phyloP scores from a whole-genome alignment of 495 filamentous ascomycete species.

The Glonium stellatum region DNA sequence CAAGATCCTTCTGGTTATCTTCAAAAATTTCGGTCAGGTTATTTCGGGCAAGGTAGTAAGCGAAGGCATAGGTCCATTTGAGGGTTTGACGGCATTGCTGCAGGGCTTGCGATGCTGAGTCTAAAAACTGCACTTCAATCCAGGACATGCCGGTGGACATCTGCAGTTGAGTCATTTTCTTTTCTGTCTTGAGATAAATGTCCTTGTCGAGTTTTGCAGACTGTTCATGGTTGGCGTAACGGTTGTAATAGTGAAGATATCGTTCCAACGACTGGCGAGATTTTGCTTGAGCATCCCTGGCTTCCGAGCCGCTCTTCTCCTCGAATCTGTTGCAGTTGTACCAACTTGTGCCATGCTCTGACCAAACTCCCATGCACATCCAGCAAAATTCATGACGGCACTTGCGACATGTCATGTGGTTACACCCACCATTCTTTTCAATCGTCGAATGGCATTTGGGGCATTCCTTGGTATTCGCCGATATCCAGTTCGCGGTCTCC shows the following conservation, averaged over 20 bases:
- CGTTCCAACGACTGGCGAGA: conserved; percentile 85
- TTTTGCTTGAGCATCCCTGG: conserved; percentile 81
- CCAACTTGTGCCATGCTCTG: conserved; percentile 98
- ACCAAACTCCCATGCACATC: conserved; percentile 99
- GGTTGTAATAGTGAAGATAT: conserved; percentile 97
- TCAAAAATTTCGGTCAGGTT: conserved; percentile 97
- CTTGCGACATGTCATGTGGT: conserved; percentile 99
- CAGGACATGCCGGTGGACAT: conserved; percentile 90
- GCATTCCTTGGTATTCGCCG: conserved; percentile 97
- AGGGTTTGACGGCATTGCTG: conserved; percentile 94
- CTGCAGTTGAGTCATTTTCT: conserved; percentile 96
- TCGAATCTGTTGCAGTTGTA: conserved; percentile 98
- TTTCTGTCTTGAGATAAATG: conserved; percentile 90
- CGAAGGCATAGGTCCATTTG: conserved; percentile 99
- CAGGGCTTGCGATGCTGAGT: conserved; percentile 84
- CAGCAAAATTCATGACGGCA: conserved; percentile 99
- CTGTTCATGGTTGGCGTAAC: conserved; percentile 97
- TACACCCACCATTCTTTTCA: conserved; percentile 98
- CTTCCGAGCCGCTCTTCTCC: conserved; percentile 86
- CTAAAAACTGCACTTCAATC: conserved; percentile 97
- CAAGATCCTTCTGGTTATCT: conserved; percentile 96
- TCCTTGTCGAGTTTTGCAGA: conserved; percentile 96
- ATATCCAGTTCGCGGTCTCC: conserved; percentile 99
- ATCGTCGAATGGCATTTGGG: conserved; percentile 94
- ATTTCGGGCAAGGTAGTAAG: conserved; percentile 90